Conservation (phyloP, 495 filamentous ascomycete genomes). For the Platismatia glauca region DNA sequence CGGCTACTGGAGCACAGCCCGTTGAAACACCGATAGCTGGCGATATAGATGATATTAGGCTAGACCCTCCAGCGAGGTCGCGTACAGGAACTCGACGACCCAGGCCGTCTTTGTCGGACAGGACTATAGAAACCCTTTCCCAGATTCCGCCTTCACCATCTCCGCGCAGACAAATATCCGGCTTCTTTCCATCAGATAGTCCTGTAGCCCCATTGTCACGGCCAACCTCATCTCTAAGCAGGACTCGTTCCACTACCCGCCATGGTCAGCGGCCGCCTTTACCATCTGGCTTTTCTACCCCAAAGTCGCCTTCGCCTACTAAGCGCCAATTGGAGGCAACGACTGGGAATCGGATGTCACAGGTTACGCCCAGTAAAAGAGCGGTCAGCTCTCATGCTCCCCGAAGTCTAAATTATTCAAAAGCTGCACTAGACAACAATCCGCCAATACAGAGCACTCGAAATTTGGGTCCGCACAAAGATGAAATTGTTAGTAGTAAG, state of each 20-base stretch:
- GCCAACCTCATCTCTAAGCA: constrained; percentile 46
- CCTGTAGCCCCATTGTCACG: constrained; percentile 48
- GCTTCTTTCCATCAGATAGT: constrained; percentile 51
- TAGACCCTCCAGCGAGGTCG: neutral
- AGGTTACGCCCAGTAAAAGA: constrained; percentile 28
- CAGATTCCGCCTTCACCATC: constrained; percentile 56
- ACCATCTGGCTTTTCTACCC: constrained; percentile 26
- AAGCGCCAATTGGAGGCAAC: constrained; percentile 26
- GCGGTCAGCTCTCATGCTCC: constrained; percentile 31
- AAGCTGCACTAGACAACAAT: constrained; percentile 16
- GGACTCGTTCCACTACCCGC: constrained; percentile 42
- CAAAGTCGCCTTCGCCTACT: constrained; percentile 19
- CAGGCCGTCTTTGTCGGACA: constrained; percentile 54
- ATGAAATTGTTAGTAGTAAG: neutral
- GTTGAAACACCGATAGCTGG: neutral
- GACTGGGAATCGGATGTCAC: constrained; percentile 24
- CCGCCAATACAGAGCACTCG: constrained; percentile 23
- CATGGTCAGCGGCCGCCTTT: constrained; percentile 27
- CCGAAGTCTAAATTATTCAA: constrained; percentile 21
- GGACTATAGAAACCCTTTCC: constrained; percentile 59
- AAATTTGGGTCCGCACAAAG: constrained; percentile 19
- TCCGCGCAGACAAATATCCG: constrained; percentile 45
- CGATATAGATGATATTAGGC: neutral
- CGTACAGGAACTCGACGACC: constrained; percentile 13
- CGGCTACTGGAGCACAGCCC: no score